Conservation (phyloP, 352 stramenopile species). For the Halophytophthora polymorphica region DNA sequence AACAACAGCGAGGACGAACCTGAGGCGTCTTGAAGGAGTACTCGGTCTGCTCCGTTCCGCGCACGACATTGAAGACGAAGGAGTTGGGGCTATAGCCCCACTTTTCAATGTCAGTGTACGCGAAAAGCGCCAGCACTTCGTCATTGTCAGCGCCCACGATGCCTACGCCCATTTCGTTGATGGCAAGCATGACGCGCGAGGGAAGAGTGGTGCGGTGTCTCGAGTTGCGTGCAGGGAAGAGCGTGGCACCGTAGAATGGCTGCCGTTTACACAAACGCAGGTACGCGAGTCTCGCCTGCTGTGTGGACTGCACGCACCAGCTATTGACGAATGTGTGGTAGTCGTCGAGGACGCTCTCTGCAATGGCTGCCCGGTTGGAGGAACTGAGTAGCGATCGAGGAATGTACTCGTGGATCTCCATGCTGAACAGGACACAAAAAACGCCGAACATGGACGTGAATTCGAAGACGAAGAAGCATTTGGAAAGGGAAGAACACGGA, state of each 20-base stretch:
- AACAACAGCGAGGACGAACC: constrained; percentile 13
- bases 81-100: constrained; percentile 79
- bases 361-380: constrained; percentile 37
- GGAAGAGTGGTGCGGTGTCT: constrained; percentile 39
- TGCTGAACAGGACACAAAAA: constrained; percentile 4
- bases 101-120: constrained; percentile 65
- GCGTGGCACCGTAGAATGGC: constrained; percentile 69
- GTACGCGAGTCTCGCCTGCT: constrained; percentile 43
- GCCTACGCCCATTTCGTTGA: constrained; percentile 62
- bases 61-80: constrained; percentile 73
- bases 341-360: constrained; percentile 29
- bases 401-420: constrained; percentile 30
- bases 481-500: constrained; percentile 6
- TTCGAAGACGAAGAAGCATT: neutral
- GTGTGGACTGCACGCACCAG: constrained; percentile 29
- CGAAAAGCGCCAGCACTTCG: constrained; percentile 54
- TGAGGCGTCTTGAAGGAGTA: constrained; percentile 49
- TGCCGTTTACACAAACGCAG: constrained; percentile 58
- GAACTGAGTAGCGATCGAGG: constrained; percentile 35
- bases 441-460: neutral
- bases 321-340: constrained; percentile 33
- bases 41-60: constrained; percentile 30
- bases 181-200: constrained; percentile 50
- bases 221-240: constrained; percentile 61
- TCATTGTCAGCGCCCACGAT: constrained; percentile 59